Base-by-base conservation (phyloP, 140 eudicot genomes). In the Ambrosia hybrid region DNA sequence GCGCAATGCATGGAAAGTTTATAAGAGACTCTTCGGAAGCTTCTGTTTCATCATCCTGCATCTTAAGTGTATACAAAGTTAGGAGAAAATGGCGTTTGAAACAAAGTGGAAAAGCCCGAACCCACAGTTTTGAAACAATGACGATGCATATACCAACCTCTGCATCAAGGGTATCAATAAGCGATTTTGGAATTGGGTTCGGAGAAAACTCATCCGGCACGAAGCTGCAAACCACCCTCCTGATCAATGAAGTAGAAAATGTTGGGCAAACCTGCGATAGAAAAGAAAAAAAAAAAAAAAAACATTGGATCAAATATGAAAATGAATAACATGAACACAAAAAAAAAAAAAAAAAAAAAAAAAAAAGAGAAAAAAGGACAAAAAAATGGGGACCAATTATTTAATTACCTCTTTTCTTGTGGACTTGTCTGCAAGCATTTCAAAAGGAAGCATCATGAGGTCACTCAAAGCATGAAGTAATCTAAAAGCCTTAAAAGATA, bases 131-230 rank as follows among this genome's bases (percentile, higher is more conserved):
- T 21, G 26, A 33, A 68, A 59, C 4, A 48, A 68, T 69, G 16
- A 33, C 16, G 52, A 59, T 14, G 58, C n/a, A 55, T 14, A 34
- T 14, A 78, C 95, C 58, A 77, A 89, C 99, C 97, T 93, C 99
- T 26, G 81, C 46, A 45, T 86, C 96, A 61, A 94, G 83, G 48
- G 96, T 78, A 9, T 81, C 88, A 6, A 94, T 70, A 77, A 94
- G 88, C 48, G 78, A 61, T 4, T 57, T 68, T 64, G 99, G 89
- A 70, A 94, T 68, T 17, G 97, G 94, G 49, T 88, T 70, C 0
- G 99, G 97, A 70, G 88, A 90, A 84, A 94, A 94, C 64, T 94
- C 97, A 70, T 94, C 99, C 5, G 99, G 99, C 68, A 94, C 88
- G 51, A 83, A 90, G 74, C 81, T 94, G 82, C 30, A 75, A 52